Base-by-base conservation (phyloP, 768 basidiomycete genomes). In the Auriscalpium orientale region DNA sequence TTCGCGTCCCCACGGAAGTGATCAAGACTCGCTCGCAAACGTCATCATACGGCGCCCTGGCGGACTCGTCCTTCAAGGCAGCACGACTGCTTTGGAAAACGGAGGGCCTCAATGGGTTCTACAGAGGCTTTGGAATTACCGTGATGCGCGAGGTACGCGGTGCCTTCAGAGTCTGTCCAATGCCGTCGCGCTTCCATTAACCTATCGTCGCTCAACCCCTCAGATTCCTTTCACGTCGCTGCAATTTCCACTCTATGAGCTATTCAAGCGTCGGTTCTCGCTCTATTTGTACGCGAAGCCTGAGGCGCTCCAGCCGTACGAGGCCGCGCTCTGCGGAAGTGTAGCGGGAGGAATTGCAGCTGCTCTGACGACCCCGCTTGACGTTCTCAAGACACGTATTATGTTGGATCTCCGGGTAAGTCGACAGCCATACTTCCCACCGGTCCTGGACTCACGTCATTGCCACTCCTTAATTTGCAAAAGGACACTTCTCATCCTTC, bases 181-280 rank as follows among this genome's bases (percentile, higher is more conserved):
- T n/a, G 46, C 46, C n/a, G 28, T 28, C 28, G 49, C 37, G n/a
- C 20, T 51, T 43, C 11, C 36, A 44, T 35, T 56, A 13, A 22
- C 45, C 46, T 10, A 50, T 49, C 48, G 22, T 46, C 46, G 35
- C 46, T 21, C 46, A 28, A 21, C 44, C 46, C 53, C 28, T 3
- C 63, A 98, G 94, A 92, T 99, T 44, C 95, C 95, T 2, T 98
- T 98, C 75, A 94, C 92, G 2, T 94, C 91, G 2, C 74, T 98
- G 18, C 95, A 98, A 67, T 98, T 98, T 69, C 95, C 97, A 3
- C 71, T 98, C 21, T 99, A 98, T 65, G 97, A 98, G 71, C 73
- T 82, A 35, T 74, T 99, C 59, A 98, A 98, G 68, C 56, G 75
- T 5, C 76, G 76, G 21, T 72, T 93, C 20, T 85, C 91, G 8